A percentile compares a stretch with the other conserved stretches of the same genome.
phyloP scores from a whole-genome alignment of 371 early-diverging fungal genomes.

The Mucor velutinosus region DNA sequence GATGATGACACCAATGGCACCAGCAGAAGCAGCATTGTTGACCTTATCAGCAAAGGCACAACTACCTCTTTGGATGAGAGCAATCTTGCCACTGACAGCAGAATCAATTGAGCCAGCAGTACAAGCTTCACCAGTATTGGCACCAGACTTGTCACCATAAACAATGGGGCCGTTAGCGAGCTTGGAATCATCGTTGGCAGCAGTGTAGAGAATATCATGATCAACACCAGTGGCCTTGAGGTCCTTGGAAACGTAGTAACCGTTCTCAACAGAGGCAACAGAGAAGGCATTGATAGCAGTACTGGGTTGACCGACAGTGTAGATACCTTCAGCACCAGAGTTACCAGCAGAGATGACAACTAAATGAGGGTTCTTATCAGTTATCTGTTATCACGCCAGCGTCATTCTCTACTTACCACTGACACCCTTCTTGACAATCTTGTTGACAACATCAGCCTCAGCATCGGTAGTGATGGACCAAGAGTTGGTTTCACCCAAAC shows the following conservation, averaged over 20 bases:
- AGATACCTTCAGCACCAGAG: conserved; percentile 55
- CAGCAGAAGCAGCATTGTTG: conserved; percentile 38
- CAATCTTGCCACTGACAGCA: conserved; percentile 43
- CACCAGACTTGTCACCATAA: conserved; percentile 16
- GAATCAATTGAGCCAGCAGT: conserved; percentile 17
- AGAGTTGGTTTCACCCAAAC: conserved; percentile 63
- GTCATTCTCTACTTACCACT: conserved; percentile 15
- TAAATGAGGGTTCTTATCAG: not conserved
- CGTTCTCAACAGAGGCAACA: conserved; percentile 65
- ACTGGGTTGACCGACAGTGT: conserved; percentile 51
- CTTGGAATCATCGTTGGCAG: conserved; percentile 3
- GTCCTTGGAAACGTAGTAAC: conserved; percentile 12
- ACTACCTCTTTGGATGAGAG: conserved; percentile 55
- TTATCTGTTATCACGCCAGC: not conserved
- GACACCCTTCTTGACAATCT: conserved; percentile 26
- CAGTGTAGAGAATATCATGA: conserved; percentile 10
- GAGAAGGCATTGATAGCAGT: conserved; percentile 52
- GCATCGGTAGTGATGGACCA: conserved; percentile 48
- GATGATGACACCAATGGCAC: conserved; percentile 57
- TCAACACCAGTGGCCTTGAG: conserved; percentile 23
- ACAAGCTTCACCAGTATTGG: conserved; percentile 25
- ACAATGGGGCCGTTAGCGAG: conserved; percentile 9
- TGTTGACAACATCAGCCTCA: conserved; percentile 30
- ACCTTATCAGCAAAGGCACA: conserved; percentile 60
- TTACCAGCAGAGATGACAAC: conserved; percentile 67